Evolutionary conservation across 164 flowering plant genomes (phyloP).

Genomic region (Cinnamomum micranthum): DNA sequence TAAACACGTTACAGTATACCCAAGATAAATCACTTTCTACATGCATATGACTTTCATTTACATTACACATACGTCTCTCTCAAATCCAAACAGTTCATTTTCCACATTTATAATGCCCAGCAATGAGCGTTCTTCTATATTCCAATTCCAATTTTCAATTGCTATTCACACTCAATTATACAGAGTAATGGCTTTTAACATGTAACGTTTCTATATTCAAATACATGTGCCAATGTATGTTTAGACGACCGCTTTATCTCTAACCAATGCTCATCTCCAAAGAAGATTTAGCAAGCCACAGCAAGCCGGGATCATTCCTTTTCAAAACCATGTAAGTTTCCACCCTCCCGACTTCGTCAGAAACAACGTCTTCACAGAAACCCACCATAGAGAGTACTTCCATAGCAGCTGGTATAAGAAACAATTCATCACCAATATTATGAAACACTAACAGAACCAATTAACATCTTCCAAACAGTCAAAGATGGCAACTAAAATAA

Average conservation of each 20-base stretch:
- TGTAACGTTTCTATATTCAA: background rate
- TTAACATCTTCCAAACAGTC: background rate
- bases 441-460: background rate
- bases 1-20: background rate
- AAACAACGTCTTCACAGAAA: constrained; percentile 57
- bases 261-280: constrained; percentile 52
- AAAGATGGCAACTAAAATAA: too few species aligned
- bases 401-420: constrained; percentile 65
- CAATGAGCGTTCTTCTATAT: background rate
- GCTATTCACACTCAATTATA: background rate
- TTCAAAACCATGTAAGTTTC: constrained; percentile 73
- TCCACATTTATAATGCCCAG: background rate
- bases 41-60: background rate
- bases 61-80: too few species aligned
- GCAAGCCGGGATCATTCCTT: constrained; percentile 79
- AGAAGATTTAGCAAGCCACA: constrained; percentile 92
- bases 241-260: background rate
- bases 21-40: background rate
- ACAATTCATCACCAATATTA: background rate
- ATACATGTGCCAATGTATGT: background rate
- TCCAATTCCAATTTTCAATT: background rate
- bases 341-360: constrained; percentile 44
- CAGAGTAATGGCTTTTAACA: background rate
- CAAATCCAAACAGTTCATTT: background rate
- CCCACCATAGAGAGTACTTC: constrained; percentile 69